Base-by-base conservation (phyloP, 164 flowering plant genomes). In the Litsea cubeba region DNA sequence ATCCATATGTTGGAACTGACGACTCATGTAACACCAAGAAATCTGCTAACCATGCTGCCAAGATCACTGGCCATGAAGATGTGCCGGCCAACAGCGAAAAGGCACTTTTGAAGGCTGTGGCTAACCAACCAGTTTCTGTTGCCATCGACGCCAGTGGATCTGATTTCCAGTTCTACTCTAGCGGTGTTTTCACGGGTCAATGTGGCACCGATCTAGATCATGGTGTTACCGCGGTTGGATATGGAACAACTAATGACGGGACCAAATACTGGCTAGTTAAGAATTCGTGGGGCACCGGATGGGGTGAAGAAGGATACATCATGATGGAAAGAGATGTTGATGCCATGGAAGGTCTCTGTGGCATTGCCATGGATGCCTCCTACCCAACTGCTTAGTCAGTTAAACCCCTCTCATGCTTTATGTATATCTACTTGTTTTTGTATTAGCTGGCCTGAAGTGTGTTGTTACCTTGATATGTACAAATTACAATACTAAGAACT, bases 181-280 rank as follows among this genome's bases (percentile, higher is more conserved):
- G 79, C 1, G 84, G 83, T 7, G 50, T 82, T 50, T 82, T 78
- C 67, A 68, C 75, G 0, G 78, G 79, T 5, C 46, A 65, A 0
- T 82, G 83, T 65, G 81, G 81, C 0, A 78, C 77, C 5, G 25
- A 75, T 0, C 65, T 80, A 2, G 69, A 80, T 69, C 84, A 82
- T 58, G 83, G 70, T 12, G 81, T 82, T 24, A 71, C 84, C 2
- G 77, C 68, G 0, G 69, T 80, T 0, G 83, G 84, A 2, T 82
- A 82, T 71, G 82, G 80, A 28, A 50, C 60, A 1, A 49, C 62
- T 12, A 50, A 23, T 8, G 77, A 76, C 22, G 82, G 75, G 23
- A 82, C 75, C 2, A 79, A 75, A 25, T 82, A 82, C 70, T 82
- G 84, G 82, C 20, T 82, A n/a, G 75, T 79, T 20, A 79, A 82